phyloP scores from a whole-genome alignment of 1,284 basidiomycete species.

The Leccinum subspadiceum region DNA sequence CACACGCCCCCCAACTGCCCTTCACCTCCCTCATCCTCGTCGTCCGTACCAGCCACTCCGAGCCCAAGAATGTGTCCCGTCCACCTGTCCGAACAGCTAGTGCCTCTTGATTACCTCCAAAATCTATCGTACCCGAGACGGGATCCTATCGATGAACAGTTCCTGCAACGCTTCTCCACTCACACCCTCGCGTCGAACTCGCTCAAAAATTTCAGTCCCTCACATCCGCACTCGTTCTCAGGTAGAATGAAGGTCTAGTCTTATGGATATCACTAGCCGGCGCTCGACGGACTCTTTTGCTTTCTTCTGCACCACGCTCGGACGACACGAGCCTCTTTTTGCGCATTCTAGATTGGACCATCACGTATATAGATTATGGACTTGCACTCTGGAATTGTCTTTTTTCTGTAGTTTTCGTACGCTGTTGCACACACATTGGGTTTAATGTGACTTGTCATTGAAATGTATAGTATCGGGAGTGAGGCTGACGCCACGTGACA shows the following conservation, averaged over 20 bases:
- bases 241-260: conserved; percentile 28
- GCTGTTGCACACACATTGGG: conserved; percentile 20
- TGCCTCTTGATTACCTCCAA: conserved; percentile 61
- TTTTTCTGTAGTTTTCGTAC: conserved; percentile 22
- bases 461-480: neutral
- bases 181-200: conserved; percentile 24
- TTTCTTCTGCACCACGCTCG: conserved; percentile 5
- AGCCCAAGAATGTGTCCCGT: conserved; percentile 31
- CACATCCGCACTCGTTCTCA: conserved; percentile 28
- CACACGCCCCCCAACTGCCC: conserved; percentile 20
- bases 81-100: conserved; percentile 41
- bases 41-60: conserved; percentile 32
- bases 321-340: conserved; percentile 11
- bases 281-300: conserved; percentile 4
- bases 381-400: conserved; percentile 25
- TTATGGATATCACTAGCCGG: neutral
- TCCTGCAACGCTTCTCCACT: conserved; percentile 50
- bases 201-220: conserved; percentile 20
- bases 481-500: conserved; percentile 12
- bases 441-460: conserved; percentile 19
- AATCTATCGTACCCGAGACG: conserved; percentile 47
- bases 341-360: conserved; percentile 25
- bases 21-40: conserved; percentile 31
- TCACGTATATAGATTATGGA: conserved; percentile 34
- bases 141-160: conserved; percentile 57